Base-by-base conservation (phyloP, 192 early-diverging fungal genomes). In the Gigaspora rosea region DNA sequence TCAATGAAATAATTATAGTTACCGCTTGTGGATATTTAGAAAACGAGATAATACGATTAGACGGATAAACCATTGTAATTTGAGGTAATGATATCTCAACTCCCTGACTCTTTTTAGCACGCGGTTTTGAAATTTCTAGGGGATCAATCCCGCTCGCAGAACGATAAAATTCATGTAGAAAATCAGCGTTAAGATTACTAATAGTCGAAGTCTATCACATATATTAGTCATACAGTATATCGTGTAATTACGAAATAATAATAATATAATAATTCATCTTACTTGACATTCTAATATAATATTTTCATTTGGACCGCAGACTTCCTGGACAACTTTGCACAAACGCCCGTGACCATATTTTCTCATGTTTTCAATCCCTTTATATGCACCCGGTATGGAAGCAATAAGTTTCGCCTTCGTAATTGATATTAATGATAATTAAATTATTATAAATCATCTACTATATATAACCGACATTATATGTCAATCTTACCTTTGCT, bases 311-410 rank as follows among this genome's bases (percentile, higher is more conserved):
- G 41, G 47, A 20, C 73, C 66, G 50, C 71, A 72, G 12, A 88
- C 76, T 18, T 70, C 49, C n/a, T 64, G 20, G 1, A 82, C 67
- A 47, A 88, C 76, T 9, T 82, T 48, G 0, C 76, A 73, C 20
- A 90, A 65, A 32, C 86, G 75, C 5, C 61, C 52, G 52, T 88
- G 80, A 0, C 89, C 89, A 75, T 86, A 87, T 57, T 16, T 36
- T 7, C 78, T 72, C 8, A 80, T 57, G 1, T 82, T 49, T n/a
- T 80, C 79, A 16, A 68, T 49, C 16, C 83, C 80, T 10, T 77
- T 69, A 64, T 66, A 73, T 8, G 74, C 18, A 10, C 85, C 80
- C 0, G 87, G 84, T 33, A 89, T 83, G 3, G 89, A 88, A 1
- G 86, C 82, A 15, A 90, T 80, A 47, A 89, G 78, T 27, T 85